A percentile compares a stretch with the other conserved stretches of the same genome.
Evolutionary conservation across 257 asterid genomes (phyloP).

Genomic region (Penstemon eatonii): DNA sequence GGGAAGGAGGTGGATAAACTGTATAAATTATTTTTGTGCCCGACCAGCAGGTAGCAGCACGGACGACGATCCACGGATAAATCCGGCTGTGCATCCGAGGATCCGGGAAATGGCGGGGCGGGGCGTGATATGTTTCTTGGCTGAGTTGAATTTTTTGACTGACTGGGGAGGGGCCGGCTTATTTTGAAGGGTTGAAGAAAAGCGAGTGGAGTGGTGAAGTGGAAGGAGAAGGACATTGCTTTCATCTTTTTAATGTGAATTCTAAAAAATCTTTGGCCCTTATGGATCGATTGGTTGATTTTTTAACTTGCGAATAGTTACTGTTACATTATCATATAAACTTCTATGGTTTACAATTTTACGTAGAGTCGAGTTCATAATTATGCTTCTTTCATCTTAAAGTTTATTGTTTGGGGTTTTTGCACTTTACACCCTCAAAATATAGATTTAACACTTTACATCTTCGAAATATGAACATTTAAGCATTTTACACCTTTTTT

Average conservation of each 20-base stretch:
- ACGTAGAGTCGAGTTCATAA: too few relatives aligned
- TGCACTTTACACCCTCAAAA: too few relatives aligned
- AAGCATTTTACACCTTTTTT: too few relatives aligned
- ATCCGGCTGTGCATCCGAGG: constrained; percentile 61
- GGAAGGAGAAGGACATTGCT: constrained; percentile 67
- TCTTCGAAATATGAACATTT: too few relatives aligned
- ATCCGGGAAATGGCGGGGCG: constrained; percentile 51
- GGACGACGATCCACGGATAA: constrained; percentile 67
- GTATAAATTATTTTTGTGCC: constrained; percentile 50
- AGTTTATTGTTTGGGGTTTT: too few relatives aligned
- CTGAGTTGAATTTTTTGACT: constrained; percentile 57
- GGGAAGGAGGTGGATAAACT: constrained; percentile 43
- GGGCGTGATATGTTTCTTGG: constrained; percentile 49
- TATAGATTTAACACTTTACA: too few relatives aligned
- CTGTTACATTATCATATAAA: too few relatives aligned
- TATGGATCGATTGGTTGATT: constrained; percentile 36
- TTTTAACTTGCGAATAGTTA: background rate
- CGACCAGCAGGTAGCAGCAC: constrained; percentile 47
- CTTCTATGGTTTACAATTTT: too few relatives aligned
- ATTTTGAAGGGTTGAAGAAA: constrained; percentile 58
- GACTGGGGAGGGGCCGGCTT: constrained; percentile 50
- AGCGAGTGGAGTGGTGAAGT: constrained; percentile 65
- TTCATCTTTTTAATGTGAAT: constrained; percentile 39
- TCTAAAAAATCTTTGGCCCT: constrained; percentile 47
- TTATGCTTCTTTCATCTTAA: too few relatives aligned